Evolutionary conservation across 163 green algal species (phyloP), one percentile per base, ranked within the genome.

Genomic region (Scenedesmus sp.): DNA sequence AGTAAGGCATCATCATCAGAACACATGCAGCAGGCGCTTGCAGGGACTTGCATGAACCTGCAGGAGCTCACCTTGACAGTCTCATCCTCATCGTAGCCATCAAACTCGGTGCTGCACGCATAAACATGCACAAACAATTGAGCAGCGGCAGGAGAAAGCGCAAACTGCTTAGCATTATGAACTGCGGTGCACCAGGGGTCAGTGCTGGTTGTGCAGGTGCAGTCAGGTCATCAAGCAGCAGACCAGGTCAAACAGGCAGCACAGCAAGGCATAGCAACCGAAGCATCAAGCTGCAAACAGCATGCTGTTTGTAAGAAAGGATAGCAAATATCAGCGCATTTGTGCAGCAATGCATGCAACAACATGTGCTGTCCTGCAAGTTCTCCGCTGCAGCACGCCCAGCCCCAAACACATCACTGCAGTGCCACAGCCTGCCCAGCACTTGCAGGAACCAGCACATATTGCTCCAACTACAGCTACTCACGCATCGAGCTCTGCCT

Each of bases 11-110:
- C 55, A 67, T 23, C 55, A 73, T 20, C 64, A 18, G 10, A 73
- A 20, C 64, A 73, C 26, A 83, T 83, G 8, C 77, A 84, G 70
- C 70, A 77, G 23, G 5, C 23, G 70, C 70, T 13, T 52, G 70
- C 70, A 46, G 18, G 70, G 52, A 46, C 34, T 46, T 46, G 34
- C 34, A 46, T 46, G 16, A 34, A 64, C 59, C 59, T 10, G 9
- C 8, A 64, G 8, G 8, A 46, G 16, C 70, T 54, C 81, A 95
- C 94, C 54, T 91, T 87, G 20, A 96, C 94, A 52, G 94, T 96
- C 93, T 96, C 94, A 9, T 96, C 95, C 81, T 96, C 95, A 84
- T 96, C 95, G 73, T 96, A 96, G 7, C 95, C 95, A n/a, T 96
- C 95, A 93, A 96, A 96, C 82, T 96, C 95, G 6, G 95, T 96